phyloP scores from a whole-genome alignment of 2,329 filamentous ascomycete species.

The Sporothrix globosa region DNA sequence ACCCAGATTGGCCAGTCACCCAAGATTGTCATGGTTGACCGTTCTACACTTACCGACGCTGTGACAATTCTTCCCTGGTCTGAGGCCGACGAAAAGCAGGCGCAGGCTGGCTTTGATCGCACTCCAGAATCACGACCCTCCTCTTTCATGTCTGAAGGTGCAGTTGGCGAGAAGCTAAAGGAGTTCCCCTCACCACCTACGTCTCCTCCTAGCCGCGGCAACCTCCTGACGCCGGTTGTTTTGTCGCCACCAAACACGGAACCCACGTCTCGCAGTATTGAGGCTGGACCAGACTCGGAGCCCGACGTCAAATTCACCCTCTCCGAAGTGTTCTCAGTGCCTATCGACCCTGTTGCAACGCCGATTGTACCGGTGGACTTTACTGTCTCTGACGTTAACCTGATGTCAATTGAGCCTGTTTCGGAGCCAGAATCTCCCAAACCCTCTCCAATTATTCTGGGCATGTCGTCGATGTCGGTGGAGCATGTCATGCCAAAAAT shows the following conservation, averaged over 20 bases:
- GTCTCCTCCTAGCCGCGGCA: slow-evolving; percentile 42
- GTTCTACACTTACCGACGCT: slow-evolving; percentile 64
- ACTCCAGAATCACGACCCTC: slow-evolving; percentile 29
- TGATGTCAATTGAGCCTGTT: slow-evolving; percentile 31
- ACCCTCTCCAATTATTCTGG: slow-evolving; percentile 21
- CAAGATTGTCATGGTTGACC: slow-evolving; percentile 61
- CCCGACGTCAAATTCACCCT: slow-evolving; percentile 25
- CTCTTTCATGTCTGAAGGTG: slow-evolving; percentile 32
- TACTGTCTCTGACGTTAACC: slow-evolving; percentile 29
- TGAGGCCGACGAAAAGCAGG: slow-evolving; percentile 26
- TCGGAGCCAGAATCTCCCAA: slow-evolving; percentile 27
- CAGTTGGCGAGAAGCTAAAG: slow-evolving; percentile 54
- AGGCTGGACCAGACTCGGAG: not conserved
- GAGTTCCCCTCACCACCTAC: slow-evolving; percentile 60
- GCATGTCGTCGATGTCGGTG: slow-evolving; percentile 26
- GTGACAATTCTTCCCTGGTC: slow-evolving; percentile 46
- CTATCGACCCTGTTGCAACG: slow-evolving; percentile 26
- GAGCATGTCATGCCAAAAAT: slow-evolving; percentile 31
- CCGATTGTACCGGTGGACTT: slow-evolving; percentile 16
- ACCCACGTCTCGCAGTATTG: slow-evolving; percentile 15
- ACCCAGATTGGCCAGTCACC: slow-evolving; percentile 56
- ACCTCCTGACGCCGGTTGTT: slow-evolving; percentile 37
- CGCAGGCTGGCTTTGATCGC: not conserved
- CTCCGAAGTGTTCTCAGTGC: slow-evolving; percentile 32
- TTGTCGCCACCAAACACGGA: slow-evolving; percentile 41